Base-by-base conservation (phyloP, 1,284 basidiomycete species). In the Mycena citricolor region DNA sequence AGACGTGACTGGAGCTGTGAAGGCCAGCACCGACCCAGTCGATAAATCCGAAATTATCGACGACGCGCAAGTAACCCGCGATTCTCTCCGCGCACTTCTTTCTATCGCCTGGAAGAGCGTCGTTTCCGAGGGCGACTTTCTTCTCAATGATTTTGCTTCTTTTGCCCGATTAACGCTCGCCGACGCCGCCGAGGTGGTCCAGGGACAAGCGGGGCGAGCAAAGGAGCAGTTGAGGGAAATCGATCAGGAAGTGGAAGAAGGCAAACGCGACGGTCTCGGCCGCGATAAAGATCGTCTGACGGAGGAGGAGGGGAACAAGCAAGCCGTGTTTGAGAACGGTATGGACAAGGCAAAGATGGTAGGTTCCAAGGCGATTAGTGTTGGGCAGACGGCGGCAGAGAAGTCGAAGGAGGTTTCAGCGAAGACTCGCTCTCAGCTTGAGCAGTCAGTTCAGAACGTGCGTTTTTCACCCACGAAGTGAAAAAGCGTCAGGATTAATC, bases 121-220 rank as follows among this genome's bases (percentile, higher is more conserved):
- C 21, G 63, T 73, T 0, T 68, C 72, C 3, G 81, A 83, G 55
- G 73, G 76, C 20, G 63, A 64, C 35, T 70, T 70, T 22, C 63
- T 83, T 21, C 67, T 81, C 53, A 62, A 69, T 39, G 83, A 86
- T 59, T 74, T 85, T 52, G 67, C 79, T 4, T 83, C 81, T 14
- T 78, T 85, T 54, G 54, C 71, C 2, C 76, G 83, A 2, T 70
- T 83, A 22, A 71, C 79, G 2, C 62, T 85, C 30, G 81, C 82
- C 0, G 81, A 86, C 44, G 71, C 75, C 0, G 81, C 81, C 0
- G 80, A 83, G 39, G 59, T 71, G 11, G 49, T 85, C 17, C 74
- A 83, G 51, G 52, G 59, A 0, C 67, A 68, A 42, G 83, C 81
- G 0, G 64, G 66, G 2, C 51, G 57, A 2, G 69, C 77, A 0